Base-by-base conservation (phyloP, 192 early-diverging fungal species). In the Mortierella claussenii region DNA sequence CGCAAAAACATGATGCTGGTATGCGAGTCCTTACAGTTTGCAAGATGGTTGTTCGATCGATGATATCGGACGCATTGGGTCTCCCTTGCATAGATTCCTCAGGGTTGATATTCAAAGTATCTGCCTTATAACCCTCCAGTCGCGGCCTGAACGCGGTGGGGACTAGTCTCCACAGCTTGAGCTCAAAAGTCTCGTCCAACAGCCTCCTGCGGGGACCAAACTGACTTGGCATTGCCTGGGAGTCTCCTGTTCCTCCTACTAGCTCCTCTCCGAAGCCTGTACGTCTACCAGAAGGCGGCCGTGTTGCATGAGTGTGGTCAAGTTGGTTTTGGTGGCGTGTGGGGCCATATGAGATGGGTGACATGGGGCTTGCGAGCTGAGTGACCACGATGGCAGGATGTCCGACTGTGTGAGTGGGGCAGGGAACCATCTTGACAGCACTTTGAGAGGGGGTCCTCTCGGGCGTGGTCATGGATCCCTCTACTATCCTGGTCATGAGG, bases 351-450 rank as follows among this genome's bases (percentile, higher is more conserved):
- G n/a, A n/a, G n/a, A n/a, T n/a, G 40, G 61, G 42, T 24, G 48
- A 31, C 9, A 57, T 56, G 27, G 52, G 15, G 10, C 48, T 17
- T 1, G 28, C 21, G 20, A 43, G 18, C 20, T 65, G 63, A 33
- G 71, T 46, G 44, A 75, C 6, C 13, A 60, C 15, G 27, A 66
- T 23, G 42, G 55, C 49, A 13, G 63, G 55, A 27, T 71, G 69
- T 12, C 60, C 60, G 2, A 27, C 26, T 2, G 32, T 55, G 31
- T 71, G 59, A 2, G 60, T 49, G 3, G 69, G 69, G 47, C 69
- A 71, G n/a, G 57, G 52, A 6, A 53, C 32, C 28, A 53, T 31
- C 13, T 21, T 37, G 3, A 6, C 11, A 3, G 36, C 0, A 2
- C n/a, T 27, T 12, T 42, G 37, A 2, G 13, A 34, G 1, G 55